Evolutionary conservation across 208 protist species (phyloP).

Genomic region (Crithidia sp.): DNA sequence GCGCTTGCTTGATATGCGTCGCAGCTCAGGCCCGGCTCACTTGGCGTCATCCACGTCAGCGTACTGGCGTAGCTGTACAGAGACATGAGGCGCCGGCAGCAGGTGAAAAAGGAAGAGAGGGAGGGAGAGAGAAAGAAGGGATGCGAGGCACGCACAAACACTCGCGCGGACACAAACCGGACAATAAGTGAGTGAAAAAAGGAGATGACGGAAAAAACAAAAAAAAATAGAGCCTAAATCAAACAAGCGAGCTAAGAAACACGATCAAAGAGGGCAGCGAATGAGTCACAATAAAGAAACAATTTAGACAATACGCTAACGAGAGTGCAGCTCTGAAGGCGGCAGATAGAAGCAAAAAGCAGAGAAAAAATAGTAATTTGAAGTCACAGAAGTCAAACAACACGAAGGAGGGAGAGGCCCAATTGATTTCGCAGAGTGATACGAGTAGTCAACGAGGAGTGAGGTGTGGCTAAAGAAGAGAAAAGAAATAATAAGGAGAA

Average conservation of each 20-base stretch:
- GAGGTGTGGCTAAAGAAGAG: not conserved
- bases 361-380: too few species aligned
- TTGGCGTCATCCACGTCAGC: constrained; percentile 3
- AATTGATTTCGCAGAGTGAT: too few species aligned
- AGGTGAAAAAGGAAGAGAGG: not conserved
- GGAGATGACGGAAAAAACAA: not conserved
- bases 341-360: too few species aligned
- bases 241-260: not conserved
- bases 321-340: too few species aligned
- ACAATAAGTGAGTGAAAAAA: not conserved
- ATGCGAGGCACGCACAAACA: too few species aligned
- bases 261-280: not conserved
- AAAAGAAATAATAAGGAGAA: not conserved
- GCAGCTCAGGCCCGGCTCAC: not conserved
- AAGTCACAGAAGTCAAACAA: too few species aligned
- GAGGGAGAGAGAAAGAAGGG: not conserved
- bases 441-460: too few species aligned
- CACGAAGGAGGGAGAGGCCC: too few species aligned
- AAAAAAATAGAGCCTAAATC: not conserved
- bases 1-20: too few species aligned
- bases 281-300: too few species aligned
- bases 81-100: constrained; percentile 1
- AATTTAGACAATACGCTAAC: too few species aligned
- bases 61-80: constrained; percentile 8
- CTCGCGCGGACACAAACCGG: not conserved